Base-by-base conservation (phyloP, 1,284 basidiomycete species). In the Mycena citricolor region DNA sequence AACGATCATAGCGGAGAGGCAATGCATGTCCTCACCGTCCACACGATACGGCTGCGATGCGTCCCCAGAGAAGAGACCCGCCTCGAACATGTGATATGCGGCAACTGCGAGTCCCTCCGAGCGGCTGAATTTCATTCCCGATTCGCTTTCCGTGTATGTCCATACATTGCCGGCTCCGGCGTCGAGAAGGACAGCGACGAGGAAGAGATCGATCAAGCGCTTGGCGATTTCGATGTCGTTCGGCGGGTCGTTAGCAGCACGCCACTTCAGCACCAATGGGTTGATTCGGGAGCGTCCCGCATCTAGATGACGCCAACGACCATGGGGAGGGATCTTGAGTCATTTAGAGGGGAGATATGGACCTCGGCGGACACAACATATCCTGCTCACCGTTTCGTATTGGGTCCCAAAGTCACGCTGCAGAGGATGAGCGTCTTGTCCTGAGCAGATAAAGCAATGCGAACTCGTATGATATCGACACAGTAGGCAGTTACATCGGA, bases 41-140 rank as follows among this genome's bases (percentile, higher is more conserved):
- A 91, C 93, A 42, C 76, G 76, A 60, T 78, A 75, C 11, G 85
- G 86, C 53, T 90, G 77, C 0, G 63, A 61, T 8, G 58, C 57
- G 52, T 78, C 72, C n/a, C 82, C 74, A 7, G 87, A 90, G 66
- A 97, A 97, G 39, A 91, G 66, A 1, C 94, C 94, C 5, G 71
- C 63, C 38, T 77, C 65, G 56, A 97, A 98, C 91, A 97, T 97
- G 60, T 91, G 81, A 36, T 92, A 69, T 57, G 88, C 92, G 0
- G 93, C 94, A 4, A 97, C 86, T 0, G 87, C 94, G n/a, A 98
- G 70, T 0, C 94, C 94, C 61, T 98, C 94, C 1, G 87, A 91
- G 35, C 94, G 70, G 14, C 73, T 70, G 58, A 90, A 94, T 8
- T 67, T 70, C 57, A 76, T 66, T 0, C 77, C 80, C 0, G 78